phyloP scores from a whole-genome alignment of 179 eudicot species.

The Spergularia azorica region DNA sequence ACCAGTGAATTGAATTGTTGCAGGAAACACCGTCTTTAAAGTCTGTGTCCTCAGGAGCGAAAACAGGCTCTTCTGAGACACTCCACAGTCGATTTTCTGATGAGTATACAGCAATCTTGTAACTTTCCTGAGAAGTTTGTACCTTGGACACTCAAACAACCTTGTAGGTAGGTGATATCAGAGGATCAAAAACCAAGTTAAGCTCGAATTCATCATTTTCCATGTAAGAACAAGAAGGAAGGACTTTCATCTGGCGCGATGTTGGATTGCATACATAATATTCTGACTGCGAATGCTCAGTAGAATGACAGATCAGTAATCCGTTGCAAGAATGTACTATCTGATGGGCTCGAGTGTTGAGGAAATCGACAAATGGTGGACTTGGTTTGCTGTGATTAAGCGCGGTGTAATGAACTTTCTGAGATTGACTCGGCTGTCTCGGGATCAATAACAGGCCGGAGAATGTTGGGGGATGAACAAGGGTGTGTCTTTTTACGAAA shows the following conservation, averaged over 20 bases:
- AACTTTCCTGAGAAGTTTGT: not conserved
- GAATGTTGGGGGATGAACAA: conserved; percentile 18
- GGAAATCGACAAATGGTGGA: conserved; percentile 12
- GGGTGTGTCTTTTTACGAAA: conserved; percentile 18
- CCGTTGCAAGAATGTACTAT: conserved; percentile 34
- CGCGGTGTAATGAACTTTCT: conserved; percentile 10
- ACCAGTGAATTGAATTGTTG: conserved; percentile 33
- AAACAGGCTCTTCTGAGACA: conserved; percentile 15
- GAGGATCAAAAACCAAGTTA: conserved; percentile 30
- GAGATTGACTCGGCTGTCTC: conserved; percentile 15
- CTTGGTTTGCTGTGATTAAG: conserved; percentile 8
- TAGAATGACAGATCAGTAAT: conserved; percentile 23
- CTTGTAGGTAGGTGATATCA: conserved; percentile 26
- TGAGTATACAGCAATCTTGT: conserved; percentile 24
- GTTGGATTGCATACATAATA: conserved; percentile 28
- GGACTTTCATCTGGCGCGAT: conserved; percentile 12
- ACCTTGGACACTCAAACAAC: conserved; percentile 26
- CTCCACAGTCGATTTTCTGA: conserved; percentile 28
- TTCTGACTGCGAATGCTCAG: not conserved
- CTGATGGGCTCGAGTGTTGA: conserved; percentile 19
- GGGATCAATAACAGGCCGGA: conserved; percentile 36
- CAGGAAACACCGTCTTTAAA: conserved; percentile 30
- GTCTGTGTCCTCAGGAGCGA: conserved; percentile 17
- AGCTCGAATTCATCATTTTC: not conserved
- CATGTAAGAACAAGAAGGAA: conserved; percentile 26